Evolutionary conservation across 2,329 filamentous ascomycete species (phyloP), one percentile per base, ranked within the genome.

Genomic region (Purpureocillium lavendulum): DNA sequence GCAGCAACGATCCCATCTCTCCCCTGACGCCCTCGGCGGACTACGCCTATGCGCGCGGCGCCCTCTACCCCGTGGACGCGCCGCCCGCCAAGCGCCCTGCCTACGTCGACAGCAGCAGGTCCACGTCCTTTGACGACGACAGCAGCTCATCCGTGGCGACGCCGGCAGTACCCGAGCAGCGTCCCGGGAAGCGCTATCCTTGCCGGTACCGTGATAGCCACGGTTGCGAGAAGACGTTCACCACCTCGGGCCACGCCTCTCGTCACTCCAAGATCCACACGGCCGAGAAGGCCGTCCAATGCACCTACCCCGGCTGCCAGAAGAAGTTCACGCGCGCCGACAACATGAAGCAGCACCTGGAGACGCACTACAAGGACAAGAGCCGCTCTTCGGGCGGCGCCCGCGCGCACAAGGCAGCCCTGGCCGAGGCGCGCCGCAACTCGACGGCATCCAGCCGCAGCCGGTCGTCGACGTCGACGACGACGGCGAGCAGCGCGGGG

Each of bases 271-370:
- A 88, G 61, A 88, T 87, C 54, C 85, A 90, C 66, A 87, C 82
- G 1, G 82, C 82, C 36, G 84, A 87, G 61, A 89, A 89, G 65
- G 80, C 80, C 12, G 82, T 87, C 16, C 75, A 71, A 30, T 82
- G 77, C 62, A 71, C 79, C 26, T 84, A 73, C 52, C 65, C 71
- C 0, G 82, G 82, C 43, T 89, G 84, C 66, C 75, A 77, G 59
- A 87, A 87, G 65, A 84, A 83, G 53, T 89, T 89, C 51, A 87
- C 83, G 10, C 81, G 84, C 47, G 80, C 82, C 50, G 84, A 89
- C 69, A 89, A 89, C 67, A 89, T 89, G 84, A 87, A 87, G 69
- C 84, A 88, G 63, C 84, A 89, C 53, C 72, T 86, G 24, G 77
- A 85, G 52, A 88, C 84, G 1, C 84, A 89, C 58, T 82, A 76